Evolutionary conservation across 1,284 basidiomycete genomes (phyloP).

Genomic region (Testicularia cyperi): DNA sequence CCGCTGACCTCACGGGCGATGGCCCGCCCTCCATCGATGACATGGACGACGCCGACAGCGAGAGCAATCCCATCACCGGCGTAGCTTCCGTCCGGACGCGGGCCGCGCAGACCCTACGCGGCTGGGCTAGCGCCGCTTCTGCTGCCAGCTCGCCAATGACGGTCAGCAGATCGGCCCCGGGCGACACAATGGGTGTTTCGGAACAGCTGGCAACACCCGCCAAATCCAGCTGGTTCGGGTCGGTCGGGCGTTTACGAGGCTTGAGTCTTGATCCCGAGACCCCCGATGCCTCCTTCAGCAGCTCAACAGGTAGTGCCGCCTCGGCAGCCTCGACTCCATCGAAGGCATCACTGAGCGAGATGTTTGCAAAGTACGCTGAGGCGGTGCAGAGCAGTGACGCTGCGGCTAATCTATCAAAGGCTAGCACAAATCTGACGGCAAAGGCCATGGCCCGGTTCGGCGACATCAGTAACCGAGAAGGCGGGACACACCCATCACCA

Average conservation of each 20-base stretch:
- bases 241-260: neutral
- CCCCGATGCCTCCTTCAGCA: slow-evolving; percentile 14
- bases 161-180: neutral
- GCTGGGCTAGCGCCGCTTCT: slow-evolving; percentile 10
- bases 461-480: slow-evolving; percentile 30
- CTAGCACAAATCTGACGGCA: slow-evolving; percentile 53
- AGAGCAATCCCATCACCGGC: slow-evolving; percentile 3
- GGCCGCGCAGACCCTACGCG: slow-evolving; percentile 27
- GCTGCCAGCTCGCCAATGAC: neutral
- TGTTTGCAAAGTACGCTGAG: slow-evolving; percentile 46
- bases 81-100: slow-evolving; percentile 14
- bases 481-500: no score
- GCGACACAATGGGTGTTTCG: neutral
- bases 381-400: slow-evolving; percentile 55
- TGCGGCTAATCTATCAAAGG: slow-evolving; percentile 54
- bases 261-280: neutral
- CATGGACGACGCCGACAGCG: slow-evolving; percentile 20
- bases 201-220: slow-evolving; percentile 5
- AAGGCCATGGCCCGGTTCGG: slow-evolving; percentile 48
- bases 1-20: slow-evolving; percentile 50
- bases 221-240: slow-evolving; percentile 33
- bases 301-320: slow-evolving; percentile 5
- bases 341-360: slow-evolving; percentile 19
- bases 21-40: slow-evolving; percentile 35
- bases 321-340: slow-evolving; percentile 20